These are phyloP conservation scores for Triangularia setosa DNA, from an alignment of 2,329 filamentous ascomycete species.

Conservation along the genomic window DNA sequence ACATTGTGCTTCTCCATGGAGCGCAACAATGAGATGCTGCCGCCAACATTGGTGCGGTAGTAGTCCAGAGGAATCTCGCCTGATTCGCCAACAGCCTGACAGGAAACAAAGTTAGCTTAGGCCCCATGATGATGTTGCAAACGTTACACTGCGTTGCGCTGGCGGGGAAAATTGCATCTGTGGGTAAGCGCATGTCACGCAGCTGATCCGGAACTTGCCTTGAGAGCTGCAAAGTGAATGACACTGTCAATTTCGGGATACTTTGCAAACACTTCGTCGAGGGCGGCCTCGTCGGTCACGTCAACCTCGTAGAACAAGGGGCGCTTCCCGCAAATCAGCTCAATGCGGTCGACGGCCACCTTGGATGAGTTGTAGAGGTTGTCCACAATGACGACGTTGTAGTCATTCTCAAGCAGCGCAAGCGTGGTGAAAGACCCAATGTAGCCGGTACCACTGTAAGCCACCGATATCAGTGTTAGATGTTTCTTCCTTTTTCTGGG, in stretches of 20 bases:
- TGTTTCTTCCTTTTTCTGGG: neutral
- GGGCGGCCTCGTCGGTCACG: slow-evolving; percentile 76
- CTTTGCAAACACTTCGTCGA: slow-evolving; percentile 83
- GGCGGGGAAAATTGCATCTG: neutral
- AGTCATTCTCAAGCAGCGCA: slow-evolving; percentile 86
- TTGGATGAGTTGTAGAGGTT: slow-evolving; percentile 95
- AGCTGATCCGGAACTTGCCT: slow-evolving; percentile 53
- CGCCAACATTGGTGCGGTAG: slow-evolving; percentile 94
- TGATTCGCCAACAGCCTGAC: slow-evolving; percentile 95
- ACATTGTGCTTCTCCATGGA: slow-evolving; percentile 89
- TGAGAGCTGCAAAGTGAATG: slow-evolving; percentile 97
- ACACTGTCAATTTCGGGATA: slow-evolving; percentile 96
- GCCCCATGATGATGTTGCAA: neutral
- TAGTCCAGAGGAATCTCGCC: slow-evolving; percentile 92
- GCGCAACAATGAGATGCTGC: slow-evolving; percentile 80
- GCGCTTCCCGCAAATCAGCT: slow-evolving; percentile 85
- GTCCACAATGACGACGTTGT: slow-evolving; percentile 95
- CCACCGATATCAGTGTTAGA: slow-evolving; percentile 26
- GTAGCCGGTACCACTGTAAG: slow-evolving; percentile 86
- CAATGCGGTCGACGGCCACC: slow-evolving; percentile 90
- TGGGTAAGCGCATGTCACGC: slow-evolving; percentile 9
- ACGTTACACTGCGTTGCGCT: neutral
- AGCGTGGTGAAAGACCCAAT: slow-evolving; percentile 97
- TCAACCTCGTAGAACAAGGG: slow-evolving; percentile 82
- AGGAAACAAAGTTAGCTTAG: neutral